A percentile compares a stretch with the other conserved stretches of the same genome.
Evolutionary conservation across 495 filamentous ascomycete species (phyloP).

Genomic region (Penicillium macrosclerotiorum): DNA sequence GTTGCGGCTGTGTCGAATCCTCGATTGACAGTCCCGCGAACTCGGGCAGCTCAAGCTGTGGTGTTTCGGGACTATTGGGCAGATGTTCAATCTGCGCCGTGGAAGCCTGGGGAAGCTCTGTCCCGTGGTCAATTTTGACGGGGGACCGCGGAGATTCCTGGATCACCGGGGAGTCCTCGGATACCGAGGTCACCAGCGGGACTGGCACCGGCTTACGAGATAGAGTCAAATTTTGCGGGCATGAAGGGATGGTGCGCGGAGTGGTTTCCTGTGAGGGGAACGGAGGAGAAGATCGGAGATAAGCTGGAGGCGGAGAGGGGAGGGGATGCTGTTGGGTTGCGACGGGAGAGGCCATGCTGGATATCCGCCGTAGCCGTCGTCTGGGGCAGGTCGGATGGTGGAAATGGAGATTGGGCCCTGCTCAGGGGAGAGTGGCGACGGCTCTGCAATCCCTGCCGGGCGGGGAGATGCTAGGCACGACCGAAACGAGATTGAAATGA

Average conservation of each 20-base stretch:
- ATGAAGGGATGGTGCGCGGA: conserved; percentile 22
- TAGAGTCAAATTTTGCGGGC: conserved; percentile 21
- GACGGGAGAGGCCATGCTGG: conserved; percentile 38
- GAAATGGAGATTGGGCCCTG: too few relatives aligned
- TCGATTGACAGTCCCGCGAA: conserved; percentile 35
- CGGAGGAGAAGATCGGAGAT: conserved; percentile 41
- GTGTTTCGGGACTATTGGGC: conserved; percentile 21
- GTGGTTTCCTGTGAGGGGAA: conserved; percentile 24
- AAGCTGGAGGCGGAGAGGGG: conserved; percentile 42
- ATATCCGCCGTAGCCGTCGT: too few relatives aligned
- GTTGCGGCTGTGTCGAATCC: conserved; percentile 32
- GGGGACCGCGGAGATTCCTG: conserved; percentile 40
- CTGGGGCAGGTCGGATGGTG: too few relatives aligned
- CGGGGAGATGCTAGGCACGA: background rate
- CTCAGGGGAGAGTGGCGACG: too few relatives aligned
- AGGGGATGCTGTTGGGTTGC: conserved; percentile 29
- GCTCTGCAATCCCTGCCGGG: too few relatives aligned
- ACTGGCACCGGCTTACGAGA: conserved; percentile 26
- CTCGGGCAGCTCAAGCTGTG: conserved; percentile 22
- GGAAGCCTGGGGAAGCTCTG: conserved; percentile 31
- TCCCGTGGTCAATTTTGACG: conserved; percentile 38
- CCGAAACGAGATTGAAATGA: background rate
- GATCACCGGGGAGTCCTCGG: conserved; percentile 22
- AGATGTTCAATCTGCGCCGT: conserved; percentile 32
- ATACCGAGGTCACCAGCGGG: conserved; percentile 4